Conservation (phyloP, 2,329 filamentous ascomycete genomes). For the Claviceps arundinis region DNA sequence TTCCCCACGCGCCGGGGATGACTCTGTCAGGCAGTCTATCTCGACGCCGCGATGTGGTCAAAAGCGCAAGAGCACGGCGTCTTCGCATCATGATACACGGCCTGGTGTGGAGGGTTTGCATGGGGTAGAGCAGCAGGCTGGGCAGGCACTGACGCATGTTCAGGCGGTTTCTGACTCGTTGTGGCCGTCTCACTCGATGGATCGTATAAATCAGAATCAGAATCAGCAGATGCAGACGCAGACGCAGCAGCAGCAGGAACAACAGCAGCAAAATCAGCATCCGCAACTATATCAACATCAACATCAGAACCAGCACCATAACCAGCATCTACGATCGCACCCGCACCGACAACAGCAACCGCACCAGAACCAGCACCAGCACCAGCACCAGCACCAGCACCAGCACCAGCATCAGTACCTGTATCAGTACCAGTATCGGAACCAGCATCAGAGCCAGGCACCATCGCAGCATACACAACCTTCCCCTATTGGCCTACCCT, state of each 20-base stretch:
- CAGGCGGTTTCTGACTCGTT: not conserved
- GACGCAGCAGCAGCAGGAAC: too few relatives aligned
- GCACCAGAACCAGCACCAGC: not conserved
- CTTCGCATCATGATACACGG: constrained; percentile 1
- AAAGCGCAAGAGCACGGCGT: constrained; percentile 34
- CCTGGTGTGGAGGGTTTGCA: not conserved
- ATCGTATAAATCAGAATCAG: too few relatives aligned
- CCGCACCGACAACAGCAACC: not conserved
- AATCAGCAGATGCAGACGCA: too few relatives aligned
- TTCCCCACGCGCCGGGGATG: constrained; percentile 29
- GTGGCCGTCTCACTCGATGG: too few relatives aligned
- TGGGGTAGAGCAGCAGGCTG: not conserved
- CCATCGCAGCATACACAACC: not conserved
- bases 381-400: not conserved
- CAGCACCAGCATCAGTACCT: not conserved
- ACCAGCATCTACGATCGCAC: too few relatives aligned
- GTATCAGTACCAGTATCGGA: not conserved
- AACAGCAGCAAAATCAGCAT: too few relatives aligned
- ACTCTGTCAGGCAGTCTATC: constrained; percentile 10
- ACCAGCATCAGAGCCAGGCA: constrained; percentile 9
- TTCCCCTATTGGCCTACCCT: not conserved
- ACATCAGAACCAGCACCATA: too few relatives aligned
- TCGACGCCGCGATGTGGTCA: constrained; percentile 14
- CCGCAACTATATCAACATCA: too few relatives aligned
- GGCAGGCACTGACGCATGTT: not conserved